phyloP scores from a whole-genome alignment of 352 stramenopile genomes.

The Globisporangium spinosum region DNA sequence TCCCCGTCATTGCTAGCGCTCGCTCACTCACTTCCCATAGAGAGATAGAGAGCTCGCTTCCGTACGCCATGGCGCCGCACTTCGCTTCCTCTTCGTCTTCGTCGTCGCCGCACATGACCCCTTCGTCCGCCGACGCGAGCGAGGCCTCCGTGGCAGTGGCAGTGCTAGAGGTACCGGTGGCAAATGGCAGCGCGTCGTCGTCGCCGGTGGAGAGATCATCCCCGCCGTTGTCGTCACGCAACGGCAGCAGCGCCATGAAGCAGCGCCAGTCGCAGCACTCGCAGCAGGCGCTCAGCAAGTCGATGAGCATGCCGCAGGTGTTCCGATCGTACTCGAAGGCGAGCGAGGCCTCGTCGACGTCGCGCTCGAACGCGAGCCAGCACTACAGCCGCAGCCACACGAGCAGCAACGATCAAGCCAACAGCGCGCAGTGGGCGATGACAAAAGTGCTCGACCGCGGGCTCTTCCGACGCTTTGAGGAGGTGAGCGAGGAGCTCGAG shows the following conservation, averaged over 20 bases:
- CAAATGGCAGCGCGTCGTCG: not conserved
- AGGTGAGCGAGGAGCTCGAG: conserved; percentile 46
- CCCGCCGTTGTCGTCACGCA: not conserved
- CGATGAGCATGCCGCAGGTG: conserved; percentile 19
- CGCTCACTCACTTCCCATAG: not conserved
- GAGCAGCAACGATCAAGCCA: conserved; percentile 1
- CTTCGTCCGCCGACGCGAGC: conserved; percentile 1
- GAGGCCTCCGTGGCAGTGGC: conserved; percentile 1
- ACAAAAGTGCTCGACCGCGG: conserved; percentile 39
- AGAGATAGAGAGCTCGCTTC: not conserved
- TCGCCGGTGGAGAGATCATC: not conserved
- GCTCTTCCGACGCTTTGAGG: conserved; percentile 56
- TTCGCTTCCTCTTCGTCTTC: conserved; percentile 16
- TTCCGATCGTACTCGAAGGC: conserved; percentile 10
- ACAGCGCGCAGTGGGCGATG: conserved; percentile 9
- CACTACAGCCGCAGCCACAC: conserved; percentile 6
- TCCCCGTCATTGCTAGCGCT: too few relatives aligned
- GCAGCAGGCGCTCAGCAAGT: not conserved
- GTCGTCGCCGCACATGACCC: conserved; percentile 2
- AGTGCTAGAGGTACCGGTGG: not conserved
- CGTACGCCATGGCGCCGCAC: conserved; percentile 16
- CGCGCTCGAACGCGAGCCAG: conserved; percentile 5
- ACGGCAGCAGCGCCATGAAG: not conserved
- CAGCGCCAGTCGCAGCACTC: not conserved
- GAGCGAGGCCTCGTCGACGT: conserved; percentile 5